Base-by-base conservation (phyloP, 2,329 filamentous ascomycete species). In the Botrytis hyacinthi region DNA sequence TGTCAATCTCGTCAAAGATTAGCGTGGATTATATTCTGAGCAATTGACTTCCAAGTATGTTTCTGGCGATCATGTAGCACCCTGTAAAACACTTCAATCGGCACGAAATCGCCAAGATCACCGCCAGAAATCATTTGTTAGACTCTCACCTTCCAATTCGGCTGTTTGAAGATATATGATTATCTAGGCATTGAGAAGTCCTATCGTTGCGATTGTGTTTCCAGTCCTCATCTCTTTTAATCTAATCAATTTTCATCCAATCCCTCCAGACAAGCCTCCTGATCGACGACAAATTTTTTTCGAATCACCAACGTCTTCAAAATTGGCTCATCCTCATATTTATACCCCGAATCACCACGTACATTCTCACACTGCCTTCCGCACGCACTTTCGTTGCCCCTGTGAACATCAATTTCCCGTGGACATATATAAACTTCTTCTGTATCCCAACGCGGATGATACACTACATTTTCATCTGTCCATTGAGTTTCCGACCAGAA, bases 391-490 rank as follows among this genome's bases (percentile, higher is more conserved):
- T 37, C 4, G n/a, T 66, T 59, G 10, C 70, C 70, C 37, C 62
- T 74, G 62, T 81, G 80, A 7, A 63, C 73, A 4, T 0, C 0
- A 40, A 81, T 77, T 35, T 62, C 59, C 14, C 77, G 76, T 12
- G 81, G 80, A 63, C 80, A 81, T 14, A 85, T 79, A 75, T 84
- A 86, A 2, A 85, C 82, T 76, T 82, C 83, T 73, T 83, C 82
- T 2, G 79, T 82, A 32, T 37, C 16, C 71, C 76, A 78, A 75
- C 5, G 68, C 26, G 54, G 42, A 57, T 59, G 35, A 59, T 60
- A 72, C 37, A 70, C 74, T 40, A 26, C 32, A 60, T 46, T 29
- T 42, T 70, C 66, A 63, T 70, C 40, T 32, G 29, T 37, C 3
- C 44, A 26, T 20, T 18, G 29, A 26, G 32, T 3, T 48, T 68